phyloP scores from a whole-genome alignment of 805 yeast genomes.

The Starmera dryadoides region DNA sequence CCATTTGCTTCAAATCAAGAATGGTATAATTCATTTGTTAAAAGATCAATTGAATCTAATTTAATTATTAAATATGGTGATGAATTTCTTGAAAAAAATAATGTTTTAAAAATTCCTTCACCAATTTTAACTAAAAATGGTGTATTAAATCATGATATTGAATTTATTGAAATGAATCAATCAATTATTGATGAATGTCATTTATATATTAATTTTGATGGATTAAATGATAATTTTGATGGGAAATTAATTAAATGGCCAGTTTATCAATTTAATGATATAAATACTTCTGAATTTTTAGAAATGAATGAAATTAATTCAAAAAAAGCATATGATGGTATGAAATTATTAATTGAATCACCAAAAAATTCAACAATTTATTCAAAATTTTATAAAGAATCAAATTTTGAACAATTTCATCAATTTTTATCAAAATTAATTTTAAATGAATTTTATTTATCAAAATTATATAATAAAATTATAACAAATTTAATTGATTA shows the following conservation, averaged over 20 bases:
- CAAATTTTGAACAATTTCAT: constrained; percentile 17
- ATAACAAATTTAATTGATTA: constrained; percentile 10
- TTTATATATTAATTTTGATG: constrained; percentile 18
- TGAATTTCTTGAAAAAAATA: constrained; percentile 11
- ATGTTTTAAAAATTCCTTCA: constrained; percentile 19
- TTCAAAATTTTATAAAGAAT: constrained; percentile 14
- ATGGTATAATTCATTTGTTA: constrained; percentile 18
- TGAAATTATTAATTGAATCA: constrained; percentile 17
- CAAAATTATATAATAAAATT: constrained; percentile 10
- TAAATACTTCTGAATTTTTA: neutral
- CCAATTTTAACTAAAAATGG: constrained; percentile 12
- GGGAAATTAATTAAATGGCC: constrained; percentile 11
- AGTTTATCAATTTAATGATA: constrained; percentile 12
- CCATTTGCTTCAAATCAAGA: constrained; percentile 24
- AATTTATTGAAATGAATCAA: constrained; percentile 19
- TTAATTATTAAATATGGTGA: constrained; percentile 16
- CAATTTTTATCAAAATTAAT: constrained; percentile 7
- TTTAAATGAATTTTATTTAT: constrained; percentile 11
- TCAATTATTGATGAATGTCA: constrained; percentile 21
- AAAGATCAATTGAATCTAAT: constrained; percentile 2
- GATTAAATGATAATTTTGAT: neutral
- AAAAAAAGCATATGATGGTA: constrained; percentile 13
- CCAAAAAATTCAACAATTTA: constrained; percentile 22
- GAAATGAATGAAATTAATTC: constrained; percentile 18
- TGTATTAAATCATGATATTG: constrained; percentile 7